Base-by-base conservation (phyloP, 169 alveolate genomes). In the Cyclospora cayetanensis region DNA sequence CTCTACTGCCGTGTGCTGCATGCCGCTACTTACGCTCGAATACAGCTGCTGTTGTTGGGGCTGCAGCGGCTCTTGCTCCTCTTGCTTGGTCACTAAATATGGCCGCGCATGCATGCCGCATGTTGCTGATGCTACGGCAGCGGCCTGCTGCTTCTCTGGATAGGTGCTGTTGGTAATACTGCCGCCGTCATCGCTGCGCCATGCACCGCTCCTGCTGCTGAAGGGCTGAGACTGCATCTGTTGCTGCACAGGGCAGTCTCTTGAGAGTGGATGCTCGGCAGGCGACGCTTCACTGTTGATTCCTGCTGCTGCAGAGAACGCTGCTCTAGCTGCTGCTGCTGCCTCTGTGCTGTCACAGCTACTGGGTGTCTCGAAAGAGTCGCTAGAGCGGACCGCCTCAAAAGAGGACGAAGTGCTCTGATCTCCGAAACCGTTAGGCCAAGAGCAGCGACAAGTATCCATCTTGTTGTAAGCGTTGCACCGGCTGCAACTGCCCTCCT, bases 161-260 rank as follows among this genome's bases (percentile, higher is more conserved):
- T 11, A 27, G 80, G 52, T 66, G 80, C 80, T 66, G 80, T 46
- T 34, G 55, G 55, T 15, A 46, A 46, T 15, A 31, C 50, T 25
- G 35, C 80, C 15, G 50, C 80, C 35, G 7, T 12, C 80, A 66
- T 27, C 29, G 2, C 52, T 9, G 50, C 1, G 50, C 18, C 46
- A 12, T 31, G 80, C 43, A 46, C 80, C 18, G 80, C 80, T 66
- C 52, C 50, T 66, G 80, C 80, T 66, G 42, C 77, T 65, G 42
- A n/a, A n/a, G n/a, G n/a, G n/a, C 77, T n/a, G 77, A 4, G n/a
- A 41, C 77, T 65, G 76, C 76, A 65, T 35, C 37, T 65, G 76
- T 22, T 65, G 76, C 39, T 65, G 76, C 39, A 65, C 22, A 41
- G 9, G 9, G 76, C 76, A 3, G 39, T 22, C 76, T 25, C 31